phyloP scores from a whole-genome alignment of 208 protist species.

The Leishmania mexicana region DNA sequence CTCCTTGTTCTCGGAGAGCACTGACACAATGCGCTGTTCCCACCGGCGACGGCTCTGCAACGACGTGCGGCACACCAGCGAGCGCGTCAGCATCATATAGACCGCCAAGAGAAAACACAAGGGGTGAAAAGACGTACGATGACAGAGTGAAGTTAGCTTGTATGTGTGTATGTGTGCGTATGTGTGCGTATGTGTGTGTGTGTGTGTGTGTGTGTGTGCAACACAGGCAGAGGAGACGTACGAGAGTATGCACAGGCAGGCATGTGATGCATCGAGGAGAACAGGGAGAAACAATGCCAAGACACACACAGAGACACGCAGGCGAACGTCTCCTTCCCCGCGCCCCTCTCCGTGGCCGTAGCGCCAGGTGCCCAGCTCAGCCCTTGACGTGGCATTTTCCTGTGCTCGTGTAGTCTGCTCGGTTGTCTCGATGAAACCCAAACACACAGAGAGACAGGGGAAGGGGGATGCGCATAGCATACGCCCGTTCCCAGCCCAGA shows the following conservation, averaged over 20 bases:
- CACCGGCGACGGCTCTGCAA: conserved; percentile 81
- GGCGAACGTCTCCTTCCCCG: not conserved
- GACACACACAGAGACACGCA: not conserved
- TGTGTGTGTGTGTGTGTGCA: not conserved
- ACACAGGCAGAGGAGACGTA: not conserved
- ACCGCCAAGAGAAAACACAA: not conserved
- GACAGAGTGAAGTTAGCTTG: too few species aligned
- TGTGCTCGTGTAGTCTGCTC: not conserved
- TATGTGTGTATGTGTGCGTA: not conserved
- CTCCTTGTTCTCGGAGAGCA: conserved; percentile 68
- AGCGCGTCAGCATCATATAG: conserved; percentile 14
- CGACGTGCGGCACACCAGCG: conserved; percentile 24
- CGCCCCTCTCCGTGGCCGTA: not conserved
- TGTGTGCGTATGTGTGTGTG: not conserved
- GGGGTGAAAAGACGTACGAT: not conserved
- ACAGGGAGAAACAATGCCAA: not conserved
- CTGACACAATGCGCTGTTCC: conserved; percentile 84
- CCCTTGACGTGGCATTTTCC: not conserved
- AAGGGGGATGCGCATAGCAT: too few species aligned
- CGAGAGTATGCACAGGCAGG: not conserved
- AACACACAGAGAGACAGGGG: too few species aligned
- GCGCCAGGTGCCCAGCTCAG: not conserved
- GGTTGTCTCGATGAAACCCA: not conserved
- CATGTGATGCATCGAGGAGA: not conserved
- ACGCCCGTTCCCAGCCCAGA: too few species aligned